Conservation (phyloP, 495 filamentous ascomycete species). For the Penicillium bialowiezense region DNA sequence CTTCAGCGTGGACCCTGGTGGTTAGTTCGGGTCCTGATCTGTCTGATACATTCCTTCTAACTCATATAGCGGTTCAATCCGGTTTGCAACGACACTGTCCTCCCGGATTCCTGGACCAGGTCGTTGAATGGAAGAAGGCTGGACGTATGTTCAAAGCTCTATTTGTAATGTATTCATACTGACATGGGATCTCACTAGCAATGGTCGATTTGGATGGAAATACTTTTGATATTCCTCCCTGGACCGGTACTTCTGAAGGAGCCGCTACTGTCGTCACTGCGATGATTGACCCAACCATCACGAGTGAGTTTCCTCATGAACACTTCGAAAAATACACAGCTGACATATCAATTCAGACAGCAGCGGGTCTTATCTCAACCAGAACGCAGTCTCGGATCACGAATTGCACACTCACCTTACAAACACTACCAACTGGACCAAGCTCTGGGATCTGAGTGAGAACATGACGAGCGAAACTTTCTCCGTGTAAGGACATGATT, state of each 20-base stretch:
- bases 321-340: not conserved
- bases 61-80: slow-evolving; percentile 9
- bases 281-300: slow-evolving; percentile 22
- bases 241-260: slow-evolving; percentile 17
- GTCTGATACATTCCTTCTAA: not conserved
- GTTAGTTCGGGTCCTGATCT: slow-evolving; percentile 3
- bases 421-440: slow-evolving; percentile 12
- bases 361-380: slow-evolving; percentile 12
- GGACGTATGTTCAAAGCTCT: slow-evolving; percentile 7
- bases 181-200: slow-evolving; percentile 5
- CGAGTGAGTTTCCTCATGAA: slow-evolving; percentile 1
- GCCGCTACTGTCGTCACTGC: slow-evolving; percentile 21
- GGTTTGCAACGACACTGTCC: slow-evolving; percentile 17
- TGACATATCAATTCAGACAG: slow-evolving; percentile 1
- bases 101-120: not conserved
- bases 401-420: slow-evolving; percentile 17
- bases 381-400: slow-evolving; percentile 17
- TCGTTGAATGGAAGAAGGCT: slow-evolving; percentile 10
- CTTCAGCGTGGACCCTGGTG: slow-evolving; percentile 21
- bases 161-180: not conserved
- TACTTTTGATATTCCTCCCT: slow-evolving; percentile 4
- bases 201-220: slow-evolving; percentile 16
- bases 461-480: slow-evolving; percentile 12
- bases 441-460: slow-evolving; percentile 19
- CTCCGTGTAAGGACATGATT: not conserved